These are phyloP conservation scores for Phytophthora cryptogea DNA, from an alignment of 352 stramenopile species.

Conservation along the genomic window DNA sequence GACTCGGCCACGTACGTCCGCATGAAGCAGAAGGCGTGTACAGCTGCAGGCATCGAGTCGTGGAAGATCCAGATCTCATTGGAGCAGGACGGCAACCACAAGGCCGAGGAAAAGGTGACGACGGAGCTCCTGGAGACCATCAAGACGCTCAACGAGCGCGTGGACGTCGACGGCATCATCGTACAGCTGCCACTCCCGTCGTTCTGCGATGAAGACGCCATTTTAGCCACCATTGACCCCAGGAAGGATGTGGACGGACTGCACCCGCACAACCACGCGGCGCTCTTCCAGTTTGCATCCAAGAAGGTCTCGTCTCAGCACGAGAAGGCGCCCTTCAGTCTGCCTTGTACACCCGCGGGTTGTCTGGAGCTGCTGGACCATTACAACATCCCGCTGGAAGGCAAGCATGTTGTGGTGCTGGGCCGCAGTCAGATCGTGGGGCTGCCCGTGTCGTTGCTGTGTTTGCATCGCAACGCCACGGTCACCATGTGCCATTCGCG, in stretches of 20 bases:
- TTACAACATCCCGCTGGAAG: conserved; percentile 87
- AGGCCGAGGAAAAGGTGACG: conserved; percentile 16
- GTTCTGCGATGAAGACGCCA: conserved; percentile 94
- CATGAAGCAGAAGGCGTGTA: conserved; percentile 99
- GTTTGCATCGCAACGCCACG: conserved; percentile 96
- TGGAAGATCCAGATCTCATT: conserved; percentile 78
- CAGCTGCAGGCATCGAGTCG: conserved; percentile 91
- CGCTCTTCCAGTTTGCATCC: conserved; percentile 81
- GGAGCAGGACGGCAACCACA: conserved; percentile 20
- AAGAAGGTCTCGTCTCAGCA: conserved; percentile 37
- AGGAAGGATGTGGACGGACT: conserved; percentile 99
- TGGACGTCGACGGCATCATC: conserved; percentile 85
- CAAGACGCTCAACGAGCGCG: conserved; percentile 62
- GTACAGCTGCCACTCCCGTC: conserved; percentile 91
- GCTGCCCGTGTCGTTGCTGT: conserved; percentile 94
- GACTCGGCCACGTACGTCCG: conserved; percentile 98
- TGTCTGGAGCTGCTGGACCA: conserved; percentile 96
- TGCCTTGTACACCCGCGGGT: conserved; percentile 96
- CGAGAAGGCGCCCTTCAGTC: conserved; percentile 75
- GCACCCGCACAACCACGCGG: conserved; percentile 96
- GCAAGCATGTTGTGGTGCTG: conserved; percentile 97
- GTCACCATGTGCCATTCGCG: conserved; percentile 98
- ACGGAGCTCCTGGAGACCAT: conserved; percentile 57
- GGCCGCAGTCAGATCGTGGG: conserved; percentile 98
- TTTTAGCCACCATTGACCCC: conserved; percentile 91